A percentile compares a stretch with the other conserved stretches of the same genome.
These are phyloP conservation scores for Oxyria digyna DNA, from an alignment of 148 eudicot species.

Conservation along the genomic window DNA sequence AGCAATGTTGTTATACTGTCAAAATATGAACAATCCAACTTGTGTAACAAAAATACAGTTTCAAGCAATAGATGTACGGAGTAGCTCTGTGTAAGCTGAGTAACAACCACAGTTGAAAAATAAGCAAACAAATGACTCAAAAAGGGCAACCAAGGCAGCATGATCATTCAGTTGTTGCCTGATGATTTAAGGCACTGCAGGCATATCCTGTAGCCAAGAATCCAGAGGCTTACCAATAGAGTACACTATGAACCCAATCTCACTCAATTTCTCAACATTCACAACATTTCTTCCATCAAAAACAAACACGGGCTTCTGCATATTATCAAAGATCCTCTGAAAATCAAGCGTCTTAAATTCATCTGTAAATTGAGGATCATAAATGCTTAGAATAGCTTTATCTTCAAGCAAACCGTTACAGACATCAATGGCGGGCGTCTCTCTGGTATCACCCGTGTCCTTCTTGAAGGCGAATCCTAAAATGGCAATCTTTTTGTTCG, in stretches of 20 bases:
- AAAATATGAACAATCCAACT: neutral
- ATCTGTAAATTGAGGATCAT: slow-evolving; percentile 62
- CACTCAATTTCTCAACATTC: slow-evolving; percentile 35
- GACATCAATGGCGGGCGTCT: slow-evolving; percentile 71
- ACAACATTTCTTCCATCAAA: slow-evolving; percentile 66
- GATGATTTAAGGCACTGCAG: slow-evolving; percentile 31
- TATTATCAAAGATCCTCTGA: slow-evolving; percentile 50
- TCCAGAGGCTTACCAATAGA: slow-evolving; percentile 79
- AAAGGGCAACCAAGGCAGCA: neutral
- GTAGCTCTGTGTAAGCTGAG: neutral
- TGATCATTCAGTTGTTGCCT: neutral
- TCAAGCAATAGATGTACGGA: neutral
- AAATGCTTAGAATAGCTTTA: slow-evolving; percentile 54
- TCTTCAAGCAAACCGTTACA: slow-evolving; percentile 59
- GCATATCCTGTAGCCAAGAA: slow-evolving; percentile 75
- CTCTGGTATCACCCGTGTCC: slow-evolving; percentile 65
- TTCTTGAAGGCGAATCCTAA: slow-evolving; percentile 69
- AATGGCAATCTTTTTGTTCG: slow-evolving; percentile 64
- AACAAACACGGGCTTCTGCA: slow-evolving; percentile 79
- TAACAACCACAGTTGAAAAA: neutral
- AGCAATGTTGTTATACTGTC: no score
- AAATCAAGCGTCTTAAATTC: slow-evolving; percentile 66
- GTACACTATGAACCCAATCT: slow-evolving; percentile 69
- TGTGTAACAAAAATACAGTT: neutral
- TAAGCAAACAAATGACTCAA: neutral